Percentiles rank a stretch among this genome's conserved stretches.
These are phyloP conservation scores for Austroboletus sp. DNA, from an alignment of 1,284 basidiomycete genomes.

Conservation along the genomic window DNA sequence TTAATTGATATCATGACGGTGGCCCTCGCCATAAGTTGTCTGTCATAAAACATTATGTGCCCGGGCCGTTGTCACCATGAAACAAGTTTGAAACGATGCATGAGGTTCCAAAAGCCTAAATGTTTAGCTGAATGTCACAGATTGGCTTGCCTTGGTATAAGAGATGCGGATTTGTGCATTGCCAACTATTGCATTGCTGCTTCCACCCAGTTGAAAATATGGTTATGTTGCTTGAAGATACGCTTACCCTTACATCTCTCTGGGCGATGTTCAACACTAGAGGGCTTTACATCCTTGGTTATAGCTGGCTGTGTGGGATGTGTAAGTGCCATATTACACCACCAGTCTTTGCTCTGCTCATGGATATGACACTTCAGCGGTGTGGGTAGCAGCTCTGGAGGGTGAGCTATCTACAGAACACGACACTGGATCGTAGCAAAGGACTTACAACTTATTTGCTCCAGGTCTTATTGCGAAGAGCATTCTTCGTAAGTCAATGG, in stretches of 20 bases:
- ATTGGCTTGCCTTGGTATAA: background rate
- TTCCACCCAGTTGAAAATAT: background rate
- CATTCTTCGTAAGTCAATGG: conserved; percentile 40
- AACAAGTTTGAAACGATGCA: too few species aligned
- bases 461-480: conserved; percentile 55
- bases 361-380: conserved; percentile 34
- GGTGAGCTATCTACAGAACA: background rate
- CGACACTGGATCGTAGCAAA: background rate
- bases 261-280: background rate
- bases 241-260: background rate
- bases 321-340: conserved; percentile 42
- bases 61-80: too few species aligned
- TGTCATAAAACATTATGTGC: background rate
- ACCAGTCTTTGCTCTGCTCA: background rate
- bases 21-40: background rate
- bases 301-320: conserved; percentile 62
- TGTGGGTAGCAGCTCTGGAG: conserved; percentile 67
- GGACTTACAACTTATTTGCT: conserved; percentile 3
- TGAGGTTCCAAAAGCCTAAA: too few species aligned
- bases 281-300: conserved; percentile 37
- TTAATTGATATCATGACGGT: too few species aligned
- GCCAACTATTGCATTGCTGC: background rate
- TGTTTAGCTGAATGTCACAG: background rate
- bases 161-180: background rate
- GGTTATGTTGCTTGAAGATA: conserved; percentile 1